phyloP scores from a whole-genome alignment of 345 rosid species.

The Nephelium lappaceum region DNA sequence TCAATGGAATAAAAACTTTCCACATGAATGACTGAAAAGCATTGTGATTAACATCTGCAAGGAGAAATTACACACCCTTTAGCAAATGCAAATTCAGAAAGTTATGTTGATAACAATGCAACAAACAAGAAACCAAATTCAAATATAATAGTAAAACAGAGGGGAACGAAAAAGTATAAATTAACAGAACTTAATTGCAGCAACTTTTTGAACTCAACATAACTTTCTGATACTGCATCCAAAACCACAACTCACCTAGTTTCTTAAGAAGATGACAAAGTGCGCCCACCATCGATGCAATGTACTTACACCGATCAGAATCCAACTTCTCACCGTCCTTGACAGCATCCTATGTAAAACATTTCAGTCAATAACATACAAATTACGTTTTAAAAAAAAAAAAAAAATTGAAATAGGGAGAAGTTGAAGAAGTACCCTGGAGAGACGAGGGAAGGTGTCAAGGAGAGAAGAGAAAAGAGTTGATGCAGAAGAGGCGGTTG shows the following conservation, averaged over 20 bases:
- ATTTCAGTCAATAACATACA: not conserved
- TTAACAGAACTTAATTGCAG: not conserved
- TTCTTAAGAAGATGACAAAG: slow-evolving; percentile 77
- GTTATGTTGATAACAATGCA: not conserved
- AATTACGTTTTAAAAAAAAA: no score
- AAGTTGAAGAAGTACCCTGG: slow-evolving; percentile 29
- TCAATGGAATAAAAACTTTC: slow-evolving; percentile 69
- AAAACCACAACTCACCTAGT: slow-evolving; percentile 47
- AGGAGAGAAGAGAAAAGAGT: slow-evolving; percentile 64
- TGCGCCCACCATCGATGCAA: slow-evolving; percentile 60
- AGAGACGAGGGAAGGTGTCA: slow-evolving; percentile 29
- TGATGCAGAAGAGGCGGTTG: slow-evolving; percentile 60
- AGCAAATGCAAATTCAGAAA: not conserved
- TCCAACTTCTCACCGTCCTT: slow-evolving; percentile 46
- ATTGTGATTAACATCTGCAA: slow-evolving; percentile 42
- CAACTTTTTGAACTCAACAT: not conserved
- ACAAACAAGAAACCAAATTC: not conserved
- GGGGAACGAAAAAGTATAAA: not conserved
- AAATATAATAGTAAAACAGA: not conserved
- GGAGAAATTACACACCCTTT: slow-evolving; percentile 21
- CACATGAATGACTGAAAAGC: slow-evolving; percentile 58
- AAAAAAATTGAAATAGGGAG: no score
- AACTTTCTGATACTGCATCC: not conserved
- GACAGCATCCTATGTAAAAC: slow-evolving; percentile 40
- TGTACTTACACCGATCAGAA: slow-evolving; percentile 36